Conservation (phyloP, 352 stramenopile genomes). For the Globisporangium emineosum region DNA sequence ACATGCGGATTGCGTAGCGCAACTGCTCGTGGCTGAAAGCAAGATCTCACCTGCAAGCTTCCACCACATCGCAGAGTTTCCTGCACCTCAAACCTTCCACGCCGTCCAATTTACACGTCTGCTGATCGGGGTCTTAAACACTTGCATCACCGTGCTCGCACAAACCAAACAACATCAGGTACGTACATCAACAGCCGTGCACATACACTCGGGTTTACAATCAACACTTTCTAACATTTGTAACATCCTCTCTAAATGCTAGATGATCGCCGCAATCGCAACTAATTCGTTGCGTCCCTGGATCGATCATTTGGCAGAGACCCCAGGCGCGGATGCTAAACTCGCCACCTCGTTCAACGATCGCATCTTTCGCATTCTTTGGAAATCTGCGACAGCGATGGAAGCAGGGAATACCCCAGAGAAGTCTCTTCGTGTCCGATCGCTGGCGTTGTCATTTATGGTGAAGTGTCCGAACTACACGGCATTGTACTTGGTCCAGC, state of each 20-base stretch:
- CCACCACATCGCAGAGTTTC: slow-evolving; percentile 33
- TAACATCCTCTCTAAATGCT: background rate
- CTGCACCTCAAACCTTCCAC: slow-evolving; percentile 32
- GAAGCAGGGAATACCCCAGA: slow-evolving; percentile 18
- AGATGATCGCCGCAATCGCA: slow-evolving; percentile 27
- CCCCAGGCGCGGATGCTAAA: slow-evolving; percentile 45
- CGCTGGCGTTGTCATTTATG: slow-evolving; percentile 55
- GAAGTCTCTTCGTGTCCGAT: slow-evolving; percentile 41
- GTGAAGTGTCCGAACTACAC: slow-evolving; percentile 67
- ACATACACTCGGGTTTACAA: too few species aligned
- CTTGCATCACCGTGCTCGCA: slow-evolving; percentile 33
- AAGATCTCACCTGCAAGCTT: slow-evolving; percentile 20
- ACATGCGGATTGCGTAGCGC: slow-evolving; percentile 8
- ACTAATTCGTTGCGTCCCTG: slow-evolving; percentile 33
- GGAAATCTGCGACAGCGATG: slow-evolving; percentile 50
- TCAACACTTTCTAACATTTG: background rate
- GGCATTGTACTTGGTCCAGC: slow-evolving; percentile 56
- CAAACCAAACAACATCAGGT: slow-evolving; percentile 35
- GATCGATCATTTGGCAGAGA: slow-evolving; percentile 48
- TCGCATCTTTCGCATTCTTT: slow-evolving; percentile 64
- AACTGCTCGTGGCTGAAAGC: slow-evolving; percentile 3
- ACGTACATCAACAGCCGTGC: background rate
- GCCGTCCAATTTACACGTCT: slow-evolving; percentile 45
- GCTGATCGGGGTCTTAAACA: slow-evolving; percentile 43
- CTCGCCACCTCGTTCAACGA: slow-evolving; percentile 58